Base-by-base conservation (phyloP, 768 basidiomycete species). In the Dacryopinax spathularia region DNA sequence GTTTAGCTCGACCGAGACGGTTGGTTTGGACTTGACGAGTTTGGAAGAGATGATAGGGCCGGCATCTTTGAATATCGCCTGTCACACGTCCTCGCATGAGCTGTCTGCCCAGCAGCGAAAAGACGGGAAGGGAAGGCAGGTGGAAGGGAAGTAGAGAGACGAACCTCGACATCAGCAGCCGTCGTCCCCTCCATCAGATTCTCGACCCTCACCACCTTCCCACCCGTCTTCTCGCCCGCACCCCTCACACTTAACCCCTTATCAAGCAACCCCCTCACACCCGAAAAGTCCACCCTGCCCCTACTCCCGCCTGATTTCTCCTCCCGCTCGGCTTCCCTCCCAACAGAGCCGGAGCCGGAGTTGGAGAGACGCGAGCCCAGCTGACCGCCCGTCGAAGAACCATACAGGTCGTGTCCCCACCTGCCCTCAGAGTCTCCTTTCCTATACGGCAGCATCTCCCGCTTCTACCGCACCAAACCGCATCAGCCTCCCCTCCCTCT, bases 1-100 rank as follows among this genome's bases (percentile, higher is more conserved):
- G 13, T 87, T 86, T 20, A 92, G 77, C 20, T 87, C 82, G 62
- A 91, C 86, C 2, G 77, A 72, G 15, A 86, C 81, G 44, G 64
- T 64, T 80, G 78, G 10, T 72, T 60, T 12, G 68, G 68, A 63
- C 48, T 66, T 65, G 33, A 70, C 34, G 27, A 72, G 18, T 13
- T 77, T 67, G 18, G 80, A 73, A 18, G 78, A 76, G 33, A 81
- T 79, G 66, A 75, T 68, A 12, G 81, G 75, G 6, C 88, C 88
- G 68, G 89, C 89, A 25, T 85, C 83, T 66, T 86, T 85, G 79
- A 92, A 92, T 62, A 91, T 91, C 27, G 89, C 88, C 71, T 79
- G 62, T 15, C 33, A 39, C 29, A 62, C 27, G 31, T 10, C 20
- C 31, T n/a, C 34, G 20, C 18, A 44, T 27, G 1, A 43, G 20